Conservation (phyloP, 2,329 filamentous ascomycete genomes). For the Ophiostoma perfectum region DNA sequence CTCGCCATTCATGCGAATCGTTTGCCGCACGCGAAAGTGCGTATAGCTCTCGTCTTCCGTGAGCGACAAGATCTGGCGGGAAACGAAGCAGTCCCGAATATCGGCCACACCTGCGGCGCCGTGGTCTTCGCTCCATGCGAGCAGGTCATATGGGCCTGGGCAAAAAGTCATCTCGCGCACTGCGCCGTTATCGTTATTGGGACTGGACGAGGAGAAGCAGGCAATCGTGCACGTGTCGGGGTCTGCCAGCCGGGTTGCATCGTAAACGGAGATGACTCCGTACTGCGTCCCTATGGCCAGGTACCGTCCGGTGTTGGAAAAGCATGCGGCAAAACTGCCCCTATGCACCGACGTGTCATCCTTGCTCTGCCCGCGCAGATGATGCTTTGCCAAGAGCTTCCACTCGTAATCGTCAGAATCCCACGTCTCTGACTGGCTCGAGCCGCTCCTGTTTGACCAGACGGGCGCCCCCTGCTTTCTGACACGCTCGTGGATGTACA, state of each 20-base stretch:
- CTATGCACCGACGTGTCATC: conserved; percentile 51
- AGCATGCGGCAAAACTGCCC: conserved; percentile 73
- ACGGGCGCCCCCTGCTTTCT: conserved; percentile 31
- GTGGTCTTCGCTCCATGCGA: conserved; percentile 91
- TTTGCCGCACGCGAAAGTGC: conserved; percentile 46
- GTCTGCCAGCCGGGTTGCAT: conserved; percentile 47
- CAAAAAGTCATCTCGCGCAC: conserved; percentile 90
- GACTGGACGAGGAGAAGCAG: conserved; percentile 71
- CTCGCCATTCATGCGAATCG: conserved; percentile 28
- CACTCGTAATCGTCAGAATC: conserved; percentile 40
- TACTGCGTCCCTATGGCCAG: conserved; percentile 76
- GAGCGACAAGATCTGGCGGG: conserved; percentile 64
- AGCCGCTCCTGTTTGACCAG: conserved; percentile 17
- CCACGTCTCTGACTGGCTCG: conserved; percentile 23
- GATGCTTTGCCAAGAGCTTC: conserved; percentile 47
- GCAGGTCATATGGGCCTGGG: conserved; percentile 79
- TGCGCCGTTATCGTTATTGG: conserved; percentile 65
- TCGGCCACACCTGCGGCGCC: conserved; percentile 70
- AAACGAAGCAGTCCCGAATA: conserved; percentile 59
- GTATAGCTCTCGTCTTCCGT: conserved; percentile 52
- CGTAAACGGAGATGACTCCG: conserved; percentile 71
- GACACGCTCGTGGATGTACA: conserved; percentile 70
- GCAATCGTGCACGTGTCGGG: conserved; percentile 60
- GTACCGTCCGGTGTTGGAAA: conserved; percentile 64
- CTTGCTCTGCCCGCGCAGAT: conserved; percentile 53